phyloP scores from a whole-genome alignment of 805 yeast genomes.

The Lipomyces sp. region DNA sequence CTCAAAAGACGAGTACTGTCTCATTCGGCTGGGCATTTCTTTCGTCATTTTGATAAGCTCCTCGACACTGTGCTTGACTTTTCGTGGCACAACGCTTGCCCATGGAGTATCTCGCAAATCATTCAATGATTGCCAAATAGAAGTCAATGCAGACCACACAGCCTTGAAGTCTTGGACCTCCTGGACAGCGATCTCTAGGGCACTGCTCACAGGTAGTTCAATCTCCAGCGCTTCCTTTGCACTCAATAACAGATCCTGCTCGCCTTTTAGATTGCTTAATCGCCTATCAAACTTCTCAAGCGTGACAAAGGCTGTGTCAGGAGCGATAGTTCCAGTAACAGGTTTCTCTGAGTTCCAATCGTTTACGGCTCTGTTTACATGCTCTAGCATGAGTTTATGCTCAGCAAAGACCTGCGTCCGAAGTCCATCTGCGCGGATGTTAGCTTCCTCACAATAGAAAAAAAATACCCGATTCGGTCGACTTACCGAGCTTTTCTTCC shows the following conservation, averaged over 20 bases:
- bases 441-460: constrained; percentile 1
- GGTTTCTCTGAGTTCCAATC: constrained; percentile 42
- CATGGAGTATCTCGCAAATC: constrained; percentile 54
- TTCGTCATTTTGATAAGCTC: constrained; percentile 54
- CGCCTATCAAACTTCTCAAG: constrained; percentile 43
- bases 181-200: constrained; percentile 46
- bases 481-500: constrained; percentile 49
- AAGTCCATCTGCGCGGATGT: constrained; percentile 16
- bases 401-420: constrained; percentile 31
- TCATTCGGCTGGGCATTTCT: constrained; percentile 59
- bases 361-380: constrained; percentile 10
- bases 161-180: constrained; percentile 62
- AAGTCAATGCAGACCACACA: constrained; percentile 68
- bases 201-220: constrained; percentile 43
- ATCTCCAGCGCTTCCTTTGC: constrained; percentile 49
- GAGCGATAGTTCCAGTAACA: constrained; percentile 42
- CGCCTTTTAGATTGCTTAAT: constrained; percentile 22
- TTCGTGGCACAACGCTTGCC: constrained; percentile 54
- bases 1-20: constrained; percentile 73
- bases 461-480: neutral
- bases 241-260: constrained; percentile 39
- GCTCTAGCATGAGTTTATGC: constrained; percentile 22
- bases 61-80: constrained; percentile 57
- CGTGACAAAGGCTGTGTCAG: constrained; percentile 40
- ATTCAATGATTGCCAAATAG: constrained; percentile 55